phyloP scores from a whole-genome alignment of 768 basidiomycete species.

The Boletus vermiculosoides region DNA sequence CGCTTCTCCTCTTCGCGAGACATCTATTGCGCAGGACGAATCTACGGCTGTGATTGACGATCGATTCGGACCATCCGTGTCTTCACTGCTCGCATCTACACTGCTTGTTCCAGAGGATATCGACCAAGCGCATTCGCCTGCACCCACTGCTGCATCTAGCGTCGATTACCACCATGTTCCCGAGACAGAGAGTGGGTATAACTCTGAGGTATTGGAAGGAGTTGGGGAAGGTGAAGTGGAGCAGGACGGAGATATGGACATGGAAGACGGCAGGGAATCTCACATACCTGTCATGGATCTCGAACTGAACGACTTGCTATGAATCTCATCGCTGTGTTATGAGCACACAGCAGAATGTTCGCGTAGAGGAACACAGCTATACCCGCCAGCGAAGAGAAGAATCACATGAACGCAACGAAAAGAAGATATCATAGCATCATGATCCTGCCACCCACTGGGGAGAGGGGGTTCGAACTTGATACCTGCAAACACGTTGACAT shows the following conservation, averaged over 20 bases:
- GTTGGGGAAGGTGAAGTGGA: conserved; percentile 28
- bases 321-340: conserved; percentile 3
- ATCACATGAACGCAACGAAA: background rate
- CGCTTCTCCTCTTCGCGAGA: conserved; percentile 28
- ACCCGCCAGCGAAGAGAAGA: background rate
- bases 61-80: conserved; percentile 25
- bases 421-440: conserved; percentile 5
- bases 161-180: conserved; percentile 39
- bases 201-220: conserved; percentile 44
- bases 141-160: conserved; percentile 50
- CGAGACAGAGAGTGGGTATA: conserved; percentile 55
- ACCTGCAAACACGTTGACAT: conserved; percentile 33
- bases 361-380: background rate
- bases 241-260: conserved; percentile 25
- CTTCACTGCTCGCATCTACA: conserved; percentile 28
- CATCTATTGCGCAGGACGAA: conserved; percentile 32
- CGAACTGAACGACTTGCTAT: conserved; percentile 25
- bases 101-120: conserved; percentile 26
- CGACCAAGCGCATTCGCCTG: conserved; percentile 46
- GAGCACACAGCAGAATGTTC: background rate
- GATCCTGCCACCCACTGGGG: conserved; percentile 38
- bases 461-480: conserved; percentile 42
- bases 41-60: conserved; percentile 25
- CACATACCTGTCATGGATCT: conserved; percentile 30
- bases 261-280: conserved; percentile 21